Evolutionary conservation across 148 eudicot species (phyloP).

Genomic region (Silene uniflora): DNA sequence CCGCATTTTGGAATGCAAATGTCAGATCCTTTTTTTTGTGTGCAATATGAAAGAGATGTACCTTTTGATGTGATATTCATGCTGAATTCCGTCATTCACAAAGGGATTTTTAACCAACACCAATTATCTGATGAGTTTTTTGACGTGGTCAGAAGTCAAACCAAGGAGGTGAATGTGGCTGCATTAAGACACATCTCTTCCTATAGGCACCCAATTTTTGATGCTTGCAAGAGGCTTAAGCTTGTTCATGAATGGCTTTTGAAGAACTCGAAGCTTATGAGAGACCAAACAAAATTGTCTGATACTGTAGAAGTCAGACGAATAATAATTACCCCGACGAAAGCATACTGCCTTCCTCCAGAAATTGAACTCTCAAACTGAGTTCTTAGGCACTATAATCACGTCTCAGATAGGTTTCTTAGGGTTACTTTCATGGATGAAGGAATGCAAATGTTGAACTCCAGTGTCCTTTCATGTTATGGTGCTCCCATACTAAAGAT

Average conservation of each 20-base stretch:
- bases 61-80: conserved; percentile 54
- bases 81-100: conserved; percentile 74
- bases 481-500: conserved; percentile 57
- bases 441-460: conserved; percentile 63
- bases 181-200: conserved; percentile 72
- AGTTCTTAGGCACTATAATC: conserved; percentile 60
- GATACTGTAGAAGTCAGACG: conserved; percentile 69
- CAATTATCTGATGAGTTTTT: conserved; percentile 51
- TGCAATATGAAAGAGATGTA: conserved; percentile 45
- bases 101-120: conserved; percentile 68
- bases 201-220: conserved; percentile 51
- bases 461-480: conserved; percentile 48
- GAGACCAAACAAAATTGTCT: conserved; percentile 35
- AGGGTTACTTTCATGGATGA: conserved; percentile 92
- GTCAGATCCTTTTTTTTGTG: conserved; percentile 56
- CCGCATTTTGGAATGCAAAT: conserved; percentile 51
- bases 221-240: conserved; percentile 46
- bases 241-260: conserved; percentile 59
- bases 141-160: conserved; percentile 43
- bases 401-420: conserved; percentile 66
- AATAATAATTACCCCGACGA: conserved; percentile 77
- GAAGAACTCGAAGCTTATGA: conserved; percentile 53
- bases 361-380: conserved; percentile 76
- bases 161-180: conserved; percentile 53
- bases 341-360: conserved; percentile 83